Base-by-base conservation (phyloP, 2,329 filamentous ascomycete genomes). In the Xylariaceae sp. region DNA sequence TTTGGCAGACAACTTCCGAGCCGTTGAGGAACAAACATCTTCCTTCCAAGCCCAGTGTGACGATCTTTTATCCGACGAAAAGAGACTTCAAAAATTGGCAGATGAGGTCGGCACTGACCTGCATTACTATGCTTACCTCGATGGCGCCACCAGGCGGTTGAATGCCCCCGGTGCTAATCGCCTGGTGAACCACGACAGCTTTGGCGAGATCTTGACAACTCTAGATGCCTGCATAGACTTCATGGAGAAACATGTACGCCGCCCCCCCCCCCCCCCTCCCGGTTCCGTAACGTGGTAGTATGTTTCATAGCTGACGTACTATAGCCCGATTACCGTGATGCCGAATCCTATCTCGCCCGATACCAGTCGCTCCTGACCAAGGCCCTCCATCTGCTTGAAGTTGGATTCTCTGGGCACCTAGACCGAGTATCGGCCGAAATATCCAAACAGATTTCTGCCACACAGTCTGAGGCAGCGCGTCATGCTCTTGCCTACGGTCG, bases 61-160 rank as follows among this genome's bases (percentile, higher is more conserved):
- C 62, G 86, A 88, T 45, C 75, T 98, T 2, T 71, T 97, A 22
- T 74, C 79, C 1, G 91, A 95, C 58, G 90, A 97, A 68, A 81
- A 78, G 57, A 82, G 87, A 20, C 76, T 96, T 33, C 83, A 88
- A 50, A 79, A 77, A 54, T 76, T 98, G 34, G 89, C 90, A 3
- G 82, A 94, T 55, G 85, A 90, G 47, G 85, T 98, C 45, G 85
- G 88, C 21, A 86, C 88, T 20, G 94, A 96, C 57, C 73, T 96
- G n/a, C 84, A 91, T 61, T 96, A 95, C 67, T 98, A 98, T 65
- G 82, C 86, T 17, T 96, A 95, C 62, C 77, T 98, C 5, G 93
- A 98, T 53, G 90, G 85, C 37, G 90, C 92, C 49, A 95, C 90
- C 0, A 80, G 91, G 44, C 80, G 90, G 12, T 79, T 98, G 47